Evolutionary conservation across 805 yeast genomes (phyloP).

Genomic region (Ascoidea asiatica): DNA sequence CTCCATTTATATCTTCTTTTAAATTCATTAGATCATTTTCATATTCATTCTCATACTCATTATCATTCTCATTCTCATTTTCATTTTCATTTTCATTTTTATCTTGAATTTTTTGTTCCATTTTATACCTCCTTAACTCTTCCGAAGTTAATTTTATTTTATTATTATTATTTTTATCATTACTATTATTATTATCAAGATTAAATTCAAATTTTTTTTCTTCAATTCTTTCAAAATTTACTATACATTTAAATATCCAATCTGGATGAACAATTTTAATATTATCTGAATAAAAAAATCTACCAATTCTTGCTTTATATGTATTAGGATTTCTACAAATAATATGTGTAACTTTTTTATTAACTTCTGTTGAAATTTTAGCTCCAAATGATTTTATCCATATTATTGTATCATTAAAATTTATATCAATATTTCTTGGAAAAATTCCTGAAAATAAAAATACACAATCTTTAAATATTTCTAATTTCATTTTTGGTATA

Average conservation of each 20-base stretch:
- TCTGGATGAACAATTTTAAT: slow-evolving; percentile 79
- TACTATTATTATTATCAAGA: slow-evolving; percentile 35
- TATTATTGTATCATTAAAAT: slow-evolving; percentile 72
- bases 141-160: slow-evolving; percentile 26
- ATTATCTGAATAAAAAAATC: slow-evolving; percentile 33
- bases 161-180: slow-evolving; percentile 29
- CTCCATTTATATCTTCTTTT: slow-evolving; percentile 7
- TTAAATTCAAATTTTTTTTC: slow-evolving; percentile 45
- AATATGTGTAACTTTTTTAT: slow-evolving; percentile 72
- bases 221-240: slow-evolving; percentile 60
- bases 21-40: too few relatives aligned
- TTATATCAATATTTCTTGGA: slow-evolving; percentile 65
- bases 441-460: slow-evolving; percentile 82
- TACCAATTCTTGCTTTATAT: slow-evolving; percentile 72
- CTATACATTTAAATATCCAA: slow-evolving; percentile 82
- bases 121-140: slow-evolving; percentile 28
- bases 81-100: slow-evolving; percentile 42
- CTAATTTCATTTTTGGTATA: slow-evolving; percentile 59
- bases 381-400: slow-evolving; percentile 96
- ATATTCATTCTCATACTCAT: slow-evolving; percentile 11
- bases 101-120: slow-evolving; percentile 18
- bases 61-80: slow-evolving; percentile 17
- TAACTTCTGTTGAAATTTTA: slow-evolving; percentile 55
- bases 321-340: slow-evolving; percentile 75
- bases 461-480: slow-evolving; percentile 53